Percentiles rank a stretch among this genome's conserved stretches.
Conservation (phyloP, 495 filamentous ascomycete genomes). For the Apodospora peruviana region DNA sequence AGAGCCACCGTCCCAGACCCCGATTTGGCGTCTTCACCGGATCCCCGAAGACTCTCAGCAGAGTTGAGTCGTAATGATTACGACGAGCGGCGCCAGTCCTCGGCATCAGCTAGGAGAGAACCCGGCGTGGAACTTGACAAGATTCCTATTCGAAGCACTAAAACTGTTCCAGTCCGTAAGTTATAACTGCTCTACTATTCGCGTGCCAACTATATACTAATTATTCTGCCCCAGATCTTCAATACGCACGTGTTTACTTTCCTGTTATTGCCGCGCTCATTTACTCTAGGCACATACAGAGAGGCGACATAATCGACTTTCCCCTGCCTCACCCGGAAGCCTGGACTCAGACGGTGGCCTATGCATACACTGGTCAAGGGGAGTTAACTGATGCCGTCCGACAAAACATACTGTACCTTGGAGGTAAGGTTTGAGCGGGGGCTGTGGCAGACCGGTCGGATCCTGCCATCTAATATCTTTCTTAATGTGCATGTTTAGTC, state of each 20-base stretch:
- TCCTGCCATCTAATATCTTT: not conserved
- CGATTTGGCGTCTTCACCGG: slow-evolving; percentile 6
- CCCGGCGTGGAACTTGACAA: slow-evolving; percentile 13
- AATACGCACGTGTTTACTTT: slow-evolving; percentile 42
- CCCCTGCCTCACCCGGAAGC: slow-evolving; percentile 49
- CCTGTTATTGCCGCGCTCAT: slow-evolving; percentile 50
- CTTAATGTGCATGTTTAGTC: not conserved
- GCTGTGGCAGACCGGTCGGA: not conserved
- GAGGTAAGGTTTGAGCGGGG: slow-evolving; percentile 36
- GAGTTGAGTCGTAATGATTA: slow-evolving; percentile 2
- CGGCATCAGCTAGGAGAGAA: no score
- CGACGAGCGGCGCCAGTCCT: not conserved
- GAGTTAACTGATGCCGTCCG: slow-evolving; percentile 38
- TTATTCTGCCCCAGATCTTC: slow-evolving; percentile 30
- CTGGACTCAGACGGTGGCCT: slow-evolving; percentile 45
- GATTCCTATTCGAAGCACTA: slow-evolving; percentile 23
- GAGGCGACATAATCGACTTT: slow-evolving; percentile 49
- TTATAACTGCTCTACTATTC: slow-evolving; percentile 2
- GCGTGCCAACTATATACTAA: not conserved
- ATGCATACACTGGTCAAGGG: slow-evolving; percentile 46
- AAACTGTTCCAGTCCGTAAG: slow-evolving; percentile 45
- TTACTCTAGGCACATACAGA: slow-evolving; percentile 41
- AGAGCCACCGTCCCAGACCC: slow-evolving; percentile 31
- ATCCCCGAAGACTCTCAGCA: slow-evolving; percentile 4
- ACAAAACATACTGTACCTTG: slow-evolving; percentile 50